phyloP scores from a whole-genome alignment of 208 protist species.

The Wallacemonas sp. region DNA sequence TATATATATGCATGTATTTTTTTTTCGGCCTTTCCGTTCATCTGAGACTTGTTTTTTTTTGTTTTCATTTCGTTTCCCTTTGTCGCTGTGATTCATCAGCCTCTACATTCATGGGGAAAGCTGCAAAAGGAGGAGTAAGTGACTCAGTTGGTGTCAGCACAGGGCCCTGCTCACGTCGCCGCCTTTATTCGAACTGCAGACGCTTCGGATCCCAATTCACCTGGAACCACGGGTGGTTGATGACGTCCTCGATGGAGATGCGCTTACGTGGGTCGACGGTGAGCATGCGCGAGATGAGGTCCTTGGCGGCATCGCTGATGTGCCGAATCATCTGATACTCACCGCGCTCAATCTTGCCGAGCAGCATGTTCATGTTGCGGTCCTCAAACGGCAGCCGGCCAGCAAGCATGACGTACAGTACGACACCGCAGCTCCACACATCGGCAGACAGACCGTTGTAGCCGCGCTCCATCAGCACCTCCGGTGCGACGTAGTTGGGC shows the following conservation, averaged over 20 bases:
- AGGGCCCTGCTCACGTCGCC: too few relatives aligned
- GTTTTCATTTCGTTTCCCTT: too few relatives aligned
- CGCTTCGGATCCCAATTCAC: slow-evolving; percentile 64
- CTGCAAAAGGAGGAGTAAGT: too few relatives aligned
- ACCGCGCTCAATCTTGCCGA: slow-evolving; percentile 91
- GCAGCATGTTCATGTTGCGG: slow-evolving; percentile 88
- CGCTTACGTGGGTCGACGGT: slow-evolving; percentile 82
- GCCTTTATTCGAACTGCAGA: slow-evolving; percentile 23
- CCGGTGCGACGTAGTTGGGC: slow-evolving; percentile 92
- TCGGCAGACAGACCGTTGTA: slow-evolving; percentile 95
- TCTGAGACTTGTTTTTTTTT: too few relatives aligned
- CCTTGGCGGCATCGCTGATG: slow-evolving; percentile 69
- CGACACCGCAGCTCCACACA: slow-evolving; percentile 96
- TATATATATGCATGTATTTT: too few relatives aligned
- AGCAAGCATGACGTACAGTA: slow-evolving; percentile 96
- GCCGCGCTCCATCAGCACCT: slow-evolving; percentile 91
- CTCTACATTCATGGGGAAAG: too few relatives aligned
- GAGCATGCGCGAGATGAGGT: slow-evolving; percentile 83
- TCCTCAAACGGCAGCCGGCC: slow-evolving; percentile 94
- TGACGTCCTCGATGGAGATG: slow-evolving; percentile 89
- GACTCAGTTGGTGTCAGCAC: too few relatives aligned
- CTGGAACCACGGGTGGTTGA: slow-evolving; percentile 89
- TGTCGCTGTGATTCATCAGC: too few relatives aligned
- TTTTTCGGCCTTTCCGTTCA: too few relatives aligned
- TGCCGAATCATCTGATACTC: slow-evolving; percentile 88